Percentiles rank a stretch among this genome's conserved stretches.
phyloP scores from a whole-genome alignment of 2,329 filamentous ascomycete species.

The Phialocephala subalpina region DNA sequence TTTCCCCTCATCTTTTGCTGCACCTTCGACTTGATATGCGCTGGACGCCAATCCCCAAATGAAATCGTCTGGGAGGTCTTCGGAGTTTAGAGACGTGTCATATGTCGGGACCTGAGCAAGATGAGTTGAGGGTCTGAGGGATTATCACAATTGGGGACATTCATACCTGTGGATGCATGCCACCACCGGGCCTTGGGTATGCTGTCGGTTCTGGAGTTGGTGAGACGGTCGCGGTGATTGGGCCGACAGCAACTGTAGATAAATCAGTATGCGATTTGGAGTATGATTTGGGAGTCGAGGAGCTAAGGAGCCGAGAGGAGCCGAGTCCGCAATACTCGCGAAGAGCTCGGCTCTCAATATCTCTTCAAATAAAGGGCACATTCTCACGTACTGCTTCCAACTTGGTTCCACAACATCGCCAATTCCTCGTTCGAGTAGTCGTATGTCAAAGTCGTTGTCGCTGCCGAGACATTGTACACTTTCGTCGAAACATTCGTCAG shows the following conservation, averaged over 20 bases:
- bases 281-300: too few species aligned
- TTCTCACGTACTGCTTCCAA: too few species aligned
- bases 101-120: constrained; percentile 35
- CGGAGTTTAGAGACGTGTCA: constrained; percentile 35
- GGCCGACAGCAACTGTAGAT: constrained; percentile 50
- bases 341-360: too few species aligned
- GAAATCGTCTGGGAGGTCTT: constrained; percentile 52
- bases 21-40: constrained; percentile 56
- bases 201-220: constrained; percentile 52
- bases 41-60: constrained; percentile 56
- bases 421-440: constrained; percentile 56
- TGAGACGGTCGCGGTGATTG: constrained; percentile 50
- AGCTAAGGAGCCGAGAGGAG: too few species aligned
- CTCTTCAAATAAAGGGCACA: too few species aligned
- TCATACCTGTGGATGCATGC: constrained; percentile 52
- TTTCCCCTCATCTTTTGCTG: constrained; percentile 53
- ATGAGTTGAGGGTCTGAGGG: constrained; percentile 38
- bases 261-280: too few species aligned
- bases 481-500: constrained; percentile 35
- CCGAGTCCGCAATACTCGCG: too few species aligned
- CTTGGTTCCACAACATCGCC: constrained; percentile 53
- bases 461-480: constrained; percentile 50
- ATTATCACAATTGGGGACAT: constrained; percentile 42
- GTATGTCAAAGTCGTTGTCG: constrained; percentile 51
- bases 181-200: constrained; percentile 48